Conservation (phyloP, 208 protist genomes). For the Leishmania arabica region DNA sequence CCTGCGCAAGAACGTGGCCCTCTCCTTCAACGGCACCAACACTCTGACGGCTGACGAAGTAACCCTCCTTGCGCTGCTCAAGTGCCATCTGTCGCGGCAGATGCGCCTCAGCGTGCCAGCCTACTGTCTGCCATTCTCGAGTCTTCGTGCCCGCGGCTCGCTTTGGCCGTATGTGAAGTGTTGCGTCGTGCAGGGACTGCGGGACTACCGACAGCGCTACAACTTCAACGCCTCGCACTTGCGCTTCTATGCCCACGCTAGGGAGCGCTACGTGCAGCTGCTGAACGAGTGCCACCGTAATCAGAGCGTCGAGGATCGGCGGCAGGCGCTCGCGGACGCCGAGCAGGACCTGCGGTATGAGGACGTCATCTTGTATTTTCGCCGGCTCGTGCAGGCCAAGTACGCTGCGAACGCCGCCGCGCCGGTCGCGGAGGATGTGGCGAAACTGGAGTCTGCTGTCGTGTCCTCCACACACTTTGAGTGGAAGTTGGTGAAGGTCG, state of each 20-base stretch:
- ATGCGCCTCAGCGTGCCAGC: constrained; percentile 45
- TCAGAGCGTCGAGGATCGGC: constrained; percentile 40
- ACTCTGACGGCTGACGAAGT: constrained; percentile 46
- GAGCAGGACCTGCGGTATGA: constrained; percentile 75
- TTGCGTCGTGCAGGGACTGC: constrained; percentile 56
- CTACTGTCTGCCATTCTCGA: constrained; percentile 56
- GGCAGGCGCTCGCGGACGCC: constrained; percentile 55
- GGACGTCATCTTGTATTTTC: constrained; percentile 75
- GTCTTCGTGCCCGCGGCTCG: constrained; percentile 42
- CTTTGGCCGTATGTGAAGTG: constrained; percentile 60
- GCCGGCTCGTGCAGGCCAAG: constrained; percentile 45
- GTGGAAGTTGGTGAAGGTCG: constrained; percentile 39
- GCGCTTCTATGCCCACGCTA: constrained; percentile 62
- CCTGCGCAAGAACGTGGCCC: constrained; percentile 53
- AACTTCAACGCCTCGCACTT: constrained; percentile 82
- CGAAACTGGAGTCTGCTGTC: constrained; percentile 12
- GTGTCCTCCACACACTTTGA: constrained; percentile 53
- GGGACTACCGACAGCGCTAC: constrained; percentile 60
- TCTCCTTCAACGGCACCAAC: constrained; percentile 40
- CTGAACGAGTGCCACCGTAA: constrained; percentile 68
- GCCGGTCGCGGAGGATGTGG: neutral
- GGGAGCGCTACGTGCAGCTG: constrained; percentile 67
- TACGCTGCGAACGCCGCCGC: constrained; percentile 27
- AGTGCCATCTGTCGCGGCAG: constrained; percentile 56
- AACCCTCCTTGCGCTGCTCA: constrained; percentile 44